Base-by-base conservation (phyloP, 2,329 filamentous ascomycete species). In the Aaosphaeria arxii region DNA sequence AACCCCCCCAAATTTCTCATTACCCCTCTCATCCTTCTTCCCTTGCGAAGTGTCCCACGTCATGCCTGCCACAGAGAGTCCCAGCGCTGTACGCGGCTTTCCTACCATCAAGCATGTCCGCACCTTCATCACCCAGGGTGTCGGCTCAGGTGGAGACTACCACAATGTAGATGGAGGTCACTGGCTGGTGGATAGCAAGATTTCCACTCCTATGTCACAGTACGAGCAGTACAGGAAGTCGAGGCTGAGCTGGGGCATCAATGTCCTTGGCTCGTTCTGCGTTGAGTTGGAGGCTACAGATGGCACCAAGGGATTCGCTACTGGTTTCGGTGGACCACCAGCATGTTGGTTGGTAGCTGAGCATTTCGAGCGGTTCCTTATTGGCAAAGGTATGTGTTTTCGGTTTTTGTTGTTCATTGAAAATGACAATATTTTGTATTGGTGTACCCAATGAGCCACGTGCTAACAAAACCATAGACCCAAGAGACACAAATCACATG, bases 301-400 rank as follows among this genome's bases (percentile, higher is more conserved):
- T 76, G 91, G 91, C 56, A 94, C 89, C n/a, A 88, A 92, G 58
- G 91, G 91, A 35, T 94, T 96, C 68, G 91, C 91, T 3, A 96
- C 91, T 30, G 91, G 91, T 11, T 96, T 96, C 66, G 91, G 91
- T 67, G 91, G 91, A 1, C 91, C 91, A 11, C 91, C 91, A 32
- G 91, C 88, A 35, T 96, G 91, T 75, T 96, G 91, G 91, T 82
- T 96, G 44, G 87, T 94, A 39, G 87, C 92, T 64, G 87, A 95
- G 72, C 91, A 96, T 74, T 96, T 96, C 69, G 87, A 94, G 72
- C 83, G 91, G 53, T 96, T 96, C 79, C 75, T 96, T 52, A 80
- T 96, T 58, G 91, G 90, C 39, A 86, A 89, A 60, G 80, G 80
- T 44, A 38, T 24, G 31, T 24, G 2, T 35, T 38, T 11, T 3